Base-by-base conservation (phyloP, 306 rosid species). In the Senna siamea region DNA sequence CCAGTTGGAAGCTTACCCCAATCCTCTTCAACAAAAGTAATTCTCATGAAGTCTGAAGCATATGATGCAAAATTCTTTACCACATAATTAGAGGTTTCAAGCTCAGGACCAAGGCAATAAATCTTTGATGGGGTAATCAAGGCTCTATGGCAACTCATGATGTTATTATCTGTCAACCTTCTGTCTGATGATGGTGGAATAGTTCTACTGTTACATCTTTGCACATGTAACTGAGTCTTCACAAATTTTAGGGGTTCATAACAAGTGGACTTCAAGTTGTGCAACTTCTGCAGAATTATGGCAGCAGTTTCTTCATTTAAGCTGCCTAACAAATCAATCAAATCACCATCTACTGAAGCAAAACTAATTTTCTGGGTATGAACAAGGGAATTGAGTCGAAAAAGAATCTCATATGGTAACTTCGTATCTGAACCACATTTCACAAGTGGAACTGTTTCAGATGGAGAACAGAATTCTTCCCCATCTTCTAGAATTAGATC, bases 11-110 rank as follows among this genome's bases (percentile, higher is more conserved):
- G 97, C 88, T 91, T 93, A 79, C 80, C 54, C 98, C 97, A 93
- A 78, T 93, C 88, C 84, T 93, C 97, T 67, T 93, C 98, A 43
- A 93, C 98, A 83, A 93, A 93, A 35, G 96, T 93, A 51, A 93
- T 73, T 76, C 98, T 91, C 83, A 93, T 77, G 79, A 93, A 91
- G 77, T 91, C 92, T 11, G 91, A 86, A 59, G 94, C 98, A 87
- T 79, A 78, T 13, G 74, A 0, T 5, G 96, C 86, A 76, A 89
- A 93, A 77, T 89, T 82, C 73, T 89, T 93, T 71, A 93, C 93
- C 65, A 93, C 97, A 77, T 91, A 93, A 73, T 93, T 93, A 48
- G 96, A 88, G 40, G 85, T 93, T 84, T 93, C 98, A 61, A 89
- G 91, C 85, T 93, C 98, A 26, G 98, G 98, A 34, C 98, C 97